Base-by-base conservation (phyloP, 1,284 basidiomycete genomes). In the Moesziomyces sp. region DNA sequence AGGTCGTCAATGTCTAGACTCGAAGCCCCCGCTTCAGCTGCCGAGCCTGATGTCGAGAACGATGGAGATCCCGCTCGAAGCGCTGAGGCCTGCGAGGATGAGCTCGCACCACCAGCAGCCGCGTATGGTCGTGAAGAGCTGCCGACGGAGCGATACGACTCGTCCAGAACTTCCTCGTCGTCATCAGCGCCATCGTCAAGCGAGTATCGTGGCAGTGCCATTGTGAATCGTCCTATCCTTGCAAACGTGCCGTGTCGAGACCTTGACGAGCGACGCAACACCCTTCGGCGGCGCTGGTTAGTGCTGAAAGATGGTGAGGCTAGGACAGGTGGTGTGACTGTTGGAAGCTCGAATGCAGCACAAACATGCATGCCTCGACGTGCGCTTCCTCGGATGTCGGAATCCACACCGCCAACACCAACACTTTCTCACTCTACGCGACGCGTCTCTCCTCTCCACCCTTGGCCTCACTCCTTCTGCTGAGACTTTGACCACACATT, bases 181-280 rank as follows among this genome's bases (percentile, higher is more conserved):
- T 49, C 69, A 2, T 73, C 70, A 8, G 19, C 57, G n/a, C 53
- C 63, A 28, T 64, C 60, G 56, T 73, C 70, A 5, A 73, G 46
- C 1, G 56, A 58, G 60, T 73, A 73, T 24, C 64, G 62, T 48
- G 70, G 70, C 0, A 63, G 64, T 24, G 59, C 60, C 70, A 72
- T 72, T 16, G 0, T 40, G 38, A 16, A 5, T 40, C 38, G 38
- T 40, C 5, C 16, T 40, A 18, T 18, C 6, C 38, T 6, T 8
- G 1, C 5, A 40, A n/a, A 16, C 2, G 38, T 6, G 38, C 38
- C 2, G 38, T 40, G 14, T 33, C 30, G 18, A 40, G 38, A 40
- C 16, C 6, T 16, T 40, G 14, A 11, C 30, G 6, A n/a, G 16
- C 0, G 16, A n/a, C 4, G 38, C 16, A 18, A 16, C 35, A 35